Percentiles rank a stretch among this genome's conserved stretches.
These are phyloP conservation scores for Scedosporium minutisporum DNA, from an alignment of 2,329 filamentous ascomycete genomes.

Conservation along the genomic window DNA sequence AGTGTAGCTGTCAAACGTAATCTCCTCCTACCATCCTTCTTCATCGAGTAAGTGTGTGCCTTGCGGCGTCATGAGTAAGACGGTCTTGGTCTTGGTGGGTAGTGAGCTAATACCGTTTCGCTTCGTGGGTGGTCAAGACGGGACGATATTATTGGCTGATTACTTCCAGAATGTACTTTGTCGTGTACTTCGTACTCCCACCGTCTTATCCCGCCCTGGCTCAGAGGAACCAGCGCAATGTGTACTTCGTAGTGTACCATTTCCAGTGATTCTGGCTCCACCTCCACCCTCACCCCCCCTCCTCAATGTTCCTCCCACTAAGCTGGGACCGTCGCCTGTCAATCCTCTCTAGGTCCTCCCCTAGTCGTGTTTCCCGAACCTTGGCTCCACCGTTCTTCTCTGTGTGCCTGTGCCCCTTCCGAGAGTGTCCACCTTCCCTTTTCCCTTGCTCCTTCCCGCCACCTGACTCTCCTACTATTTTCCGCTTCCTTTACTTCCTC, in stretches of 20 bases:
- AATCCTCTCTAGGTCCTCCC: not conserved
- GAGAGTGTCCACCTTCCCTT: slow-evolving; percentile 5
- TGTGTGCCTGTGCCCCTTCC: not conserved
- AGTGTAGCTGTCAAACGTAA: too few species aligned
- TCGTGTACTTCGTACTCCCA: not conserved
- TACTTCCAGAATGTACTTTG: not conserved
- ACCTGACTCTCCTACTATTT: slow-evolving; percentile 6
- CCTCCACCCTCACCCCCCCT: slow-evolving; percentile 1
- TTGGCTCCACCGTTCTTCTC: not conserved
- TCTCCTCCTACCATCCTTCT: too few species aligned
- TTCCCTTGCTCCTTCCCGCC: slow-evolving; percentile 3
- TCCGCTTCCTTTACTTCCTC: slow-evolving; percentile 6
- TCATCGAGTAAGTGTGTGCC: not conserved
- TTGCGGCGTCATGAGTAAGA: not conserved
- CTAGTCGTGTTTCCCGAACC: slow-evolving; percentile 3
- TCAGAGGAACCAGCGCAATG: not conserved
- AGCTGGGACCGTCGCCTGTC: not conserved
- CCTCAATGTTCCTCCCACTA: not conserved
- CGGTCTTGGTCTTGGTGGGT: not conserved
- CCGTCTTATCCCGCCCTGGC: not conserved
- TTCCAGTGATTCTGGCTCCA: not conserved
- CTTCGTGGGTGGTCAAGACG: not conserved
- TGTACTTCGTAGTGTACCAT: not conserved
- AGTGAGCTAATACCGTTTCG: not conserved
- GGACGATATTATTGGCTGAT: not conserved